A percentile compares a stretch with the other conserved stretches of the same genome.
Evolutionary conservation across 441 rosid genomes (phyloP).

Genomic region (Arabidopsis lyrata): DNA sequence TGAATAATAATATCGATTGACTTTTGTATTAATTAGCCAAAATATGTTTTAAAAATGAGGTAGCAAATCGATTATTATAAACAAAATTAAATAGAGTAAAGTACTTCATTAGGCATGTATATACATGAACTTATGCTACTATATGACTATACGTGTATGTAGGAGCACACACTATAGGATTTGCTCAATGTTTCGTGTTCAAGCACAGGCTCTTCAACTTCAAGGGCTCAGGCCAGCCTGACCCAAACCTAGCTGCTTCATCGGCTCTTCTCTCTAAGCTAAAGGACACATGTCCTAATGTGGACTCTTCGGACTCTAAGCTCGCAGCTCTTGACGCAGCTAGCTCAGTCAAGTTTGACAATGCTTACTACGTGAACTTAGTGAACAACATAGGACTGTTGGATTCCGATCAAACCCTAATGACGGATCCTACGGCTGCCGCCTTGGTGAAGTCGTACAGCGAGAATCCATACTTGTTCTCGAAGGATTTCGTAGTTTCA

Average conservation of each 20-base stretch:
- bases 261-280: conserved; percentile 49
- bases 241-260: conserved; percentile 66
- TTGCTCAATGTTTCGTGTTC: conserved; percentile 82
- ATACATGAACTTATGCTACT: not conserved
- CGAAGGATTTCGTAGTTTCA: conserved; percentile 69
- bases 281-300: conserved; percentile 65
- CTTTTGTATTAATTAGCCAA: not conserved
- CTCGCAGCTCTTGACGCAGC: conserved; percentile 70
- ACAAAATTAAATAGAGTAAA: not conserved
- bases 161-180: conserved; percentile 90
- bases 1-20: not conserved
- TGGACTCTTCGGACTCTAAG: conserved; percentile 60
- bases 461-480: conserved; percentile 55
- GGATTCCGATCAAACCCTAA: conserved; percentile 67
- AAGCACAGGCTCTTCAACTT: conserved; percentile 76
- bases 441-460: conserved; percentile 62
- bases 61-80: not conserved
- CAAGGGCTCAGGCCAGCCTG: conserved; percentile 75
- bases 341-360: conserved; percentile 60
- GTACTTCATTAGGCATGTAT: not conserved
- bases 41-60: not conserved
- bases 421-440: conserved; percentile 56
- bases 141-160: conserved; percentile 10
- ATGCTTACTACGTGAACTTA: conserved; percentile 59
- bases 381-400: conserved; percentile 61